These are phyloP conservation scores for Eucalyptus globulus DNA, from an alignment of 345 rosid genomes.

Conservation along the genomic window DNA sequence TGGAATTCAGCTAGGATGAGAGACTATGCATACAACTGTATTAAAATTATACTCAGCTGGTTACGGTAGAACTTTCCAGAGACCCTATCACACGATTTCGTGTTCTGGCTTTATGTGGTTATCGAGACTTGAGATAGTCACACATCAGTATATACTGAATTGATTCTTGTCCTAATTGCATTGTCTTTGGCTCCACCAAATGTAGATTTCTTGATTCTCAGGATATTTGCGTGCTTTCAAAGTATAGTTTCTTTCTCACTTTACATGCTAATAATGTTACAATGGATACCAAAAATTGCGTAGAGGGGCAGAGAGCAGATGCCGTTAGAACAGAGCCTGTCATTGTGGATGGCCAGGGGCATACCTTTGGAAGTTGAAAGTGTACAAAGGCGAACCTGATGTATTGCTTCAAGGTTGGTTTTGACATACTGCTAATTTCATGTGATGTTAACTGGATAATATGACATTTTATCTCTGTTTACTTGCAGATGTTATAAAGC, in stretches of 20 bases:
- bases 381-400: conserved; percentile 15
- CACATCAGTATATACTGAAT: not conserved
- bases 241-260: not conserved
- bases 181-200: not conserved
- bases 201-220: not conserved
- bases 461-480: not conserved
- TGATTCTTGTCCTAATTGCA: not conserved
- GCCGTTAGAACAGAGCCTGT: conserved; percentile 60
- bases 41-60: not conserved
- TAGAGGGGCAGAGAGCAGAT: conserved; percentile 39
- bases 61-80: not conserved
- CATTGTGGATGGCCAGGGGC: conserved; percentile 35
- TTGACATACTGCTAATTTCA: not conserved
- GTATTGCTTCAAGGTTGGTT: conserved; percentile 67
- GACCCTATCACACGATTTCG: not conserved
- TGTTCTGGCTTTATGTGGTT: not conserved
- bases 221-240: not conserved
- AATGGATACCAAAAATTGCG: not conserved
- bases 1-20: not conserved
- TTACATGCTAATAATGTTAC: not conserved
- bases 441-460: not conserved
- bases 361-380: conserved; percentile 48
- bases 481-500: conserved; percentile 27
- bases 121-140: not conserved
- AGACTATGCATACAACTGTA: not conserved